A percentile compares a stretch with the other conserved stretches of the same genome.
These are phyloP conservation scores for Phytophthora fragariaefolia DNA, from an alignment of 352 stramenopile species.

Conservation along the genomic window DNA sequence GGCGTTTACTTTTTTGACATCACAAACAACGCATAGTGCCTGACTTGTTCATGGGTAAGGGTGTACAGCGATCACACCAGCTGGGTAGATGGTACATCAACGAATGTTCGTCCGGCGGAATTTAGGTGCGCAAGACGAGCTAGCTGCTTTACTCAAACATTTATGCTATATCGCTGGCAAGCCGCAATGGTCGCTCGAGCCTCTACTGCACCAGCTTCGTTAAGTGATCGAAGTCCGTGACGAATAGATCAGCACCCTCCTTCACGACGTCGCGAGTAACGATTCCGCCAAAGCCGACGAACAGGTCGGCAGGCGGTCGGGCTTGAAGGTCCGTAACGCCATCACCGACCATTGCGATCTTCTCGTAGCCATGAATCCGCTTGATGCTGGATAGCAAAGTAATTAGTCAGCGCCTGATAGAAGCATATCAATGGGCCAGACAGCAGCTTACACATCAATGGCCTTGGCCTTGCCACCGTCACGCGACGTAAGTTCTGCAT, in stretches of 20 bases:
- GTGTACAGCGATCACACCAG: constrained; percentile 3
- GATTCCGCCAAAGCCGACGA: constrained; percentile 98
- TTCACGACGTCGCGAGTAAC: constrained; percentile 94
- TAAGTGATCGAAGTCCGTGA: constrained; percentile 95
- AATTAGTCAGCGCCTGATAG: constrained; percentile 18
- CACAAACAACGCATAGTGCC: constrained; percentile 21
- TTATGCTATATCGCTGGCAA: background rate
- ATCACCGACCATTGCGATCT: constrained; percentile 99
- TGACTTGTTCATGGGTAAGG: constrained; percentile 24
- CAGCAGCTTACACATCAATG: constrained; percentile 64
- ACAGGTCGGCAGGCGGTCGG: constrained; percentile 95
- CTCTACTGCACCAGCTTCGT: constrained; percentile 62
- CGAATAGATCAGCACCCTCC: constrained; percentile 96
- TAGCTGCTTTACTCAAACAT: constrained; percentile 5
- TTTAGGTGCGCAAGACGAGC: background rate
- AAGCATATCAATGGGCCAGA: background rate
- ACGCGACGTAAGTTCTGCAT: constrained; percentile 93
- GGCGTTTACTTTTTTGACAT: constrained; percentile 34
- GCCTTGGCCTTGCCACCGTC: constrained; percentile 83
- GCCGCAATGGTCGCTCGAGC: background rate
- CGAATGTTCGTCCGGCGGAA: background rate
- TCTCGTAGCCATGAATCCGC: constrained; percentile 91
- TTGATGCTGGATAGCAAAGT: constrained; percentile 75
- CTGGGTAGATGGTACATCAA: constrained; percentile 6
- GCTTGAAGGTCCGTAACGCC: constrained; percentile 98